Percentiles rank a stretch among this genome's conserved stretches.
Conservation (phyloP, 441 rosid genomes). For the Codiaeum variegatum region DNA sequence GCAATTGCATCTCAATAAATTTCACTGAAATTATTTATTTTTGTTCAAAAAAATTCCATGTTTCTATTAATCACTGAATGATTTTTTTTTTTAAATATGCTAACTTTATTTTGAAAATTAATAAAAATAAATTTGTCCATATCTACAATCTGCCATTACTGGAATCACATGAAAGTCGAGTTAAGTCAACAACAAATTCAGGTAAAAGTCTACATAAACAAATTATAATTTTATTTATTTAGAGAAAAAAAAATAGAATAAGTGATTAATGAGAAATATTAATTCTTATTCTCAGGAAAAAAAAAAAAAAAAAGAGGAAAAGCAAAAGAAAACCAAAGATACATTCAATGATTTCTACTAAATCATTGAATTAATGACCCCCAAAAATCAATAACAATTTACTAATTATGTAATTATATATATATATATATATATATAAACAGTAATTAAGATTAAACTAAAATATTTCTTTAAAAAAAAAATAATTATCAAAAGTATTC, state of each 20-base stretch:
- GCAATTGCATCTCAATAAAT: conserved; percentile 4
- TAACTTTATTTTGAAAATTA: not conserved
- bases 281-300: not conserved
- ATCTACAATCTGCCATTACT: not conserved
- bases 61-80: not conserved
- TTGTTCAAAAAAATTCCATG: not conserved
- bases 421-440: not conserved
- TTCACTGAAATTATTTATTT: not conserved
- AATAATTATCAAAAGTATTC: not conserved
- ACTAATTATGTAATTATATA: too few relatives aligned
- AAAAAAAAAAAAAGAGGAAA: not conserved
- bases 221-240: not conserved
- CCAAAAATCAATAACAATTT: not conserved
- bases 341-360: not conserved
- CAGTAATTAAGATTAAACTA: not conserved
- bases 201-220: not conserved
- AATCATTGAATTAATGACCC: not conserved
- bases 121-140: not conserved
- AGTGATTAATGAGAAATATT: not conserved
- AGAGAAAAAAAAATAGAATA: not conserved
- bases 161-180: conserved; percentile 1
- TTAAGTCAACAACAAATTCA: not conserved
- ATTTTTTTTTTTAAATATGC: not conserved
- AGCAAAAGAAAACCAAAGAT: not conserved
- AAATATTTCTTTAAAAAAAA: conserved; percentile 2